Percentiles rank a stretch among this genome's conserved stretches.
phyloP scores from a whole-genome alignment of 306 rosid genomes.

The Prunus mongolica region DNA sequence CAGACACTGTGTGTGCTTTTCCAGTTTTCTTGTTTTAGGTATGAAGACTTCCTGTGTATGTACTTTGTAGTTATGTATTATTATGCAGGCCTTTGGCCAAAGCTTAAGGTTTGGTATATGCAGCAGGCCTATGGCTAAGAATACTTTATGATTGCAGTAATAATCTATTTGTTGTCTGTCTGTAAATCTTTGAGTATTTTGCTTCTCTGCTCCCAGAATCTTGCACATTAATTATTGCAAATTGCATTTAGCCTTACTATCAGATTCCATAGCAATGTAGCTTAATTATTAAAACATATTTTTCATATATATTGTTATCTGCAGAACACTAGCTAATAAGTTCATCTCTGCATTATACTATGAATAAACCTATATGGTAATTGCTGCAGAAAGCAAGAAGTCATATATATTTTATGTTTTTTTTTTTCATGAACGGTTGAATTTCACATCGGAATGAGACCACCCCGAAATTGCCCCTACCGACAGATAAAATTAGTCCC shows the following conservation, averaged over 20 bases:
- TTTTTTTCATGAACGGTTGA: background rate
- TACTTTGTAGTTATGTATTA: background rate
- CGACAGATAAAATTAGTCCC: background rate
- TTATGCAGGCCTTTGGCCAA: constrained; percentile 31
- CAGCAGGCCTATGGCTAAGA: background rate
- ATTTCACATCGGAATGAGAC: background rate
- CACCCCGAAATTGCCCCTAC: background rate
- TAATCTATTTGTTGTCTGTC: background rate
- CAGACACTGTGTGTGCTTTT: constrained; percentile 12
- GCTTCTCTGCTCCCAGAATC: background rate
- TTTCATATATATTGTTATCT: no score
- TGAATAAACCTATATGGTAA: background rate
- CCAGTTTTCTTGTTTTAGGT: background rate
- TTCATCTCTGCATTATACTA: no score
- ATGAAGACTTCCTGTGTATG: background rate
- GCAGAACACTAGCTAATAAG: no score
- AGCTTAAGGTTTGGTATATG: background rate
- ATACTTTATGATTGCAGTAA: background rate
- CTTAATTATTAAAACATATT: no score
- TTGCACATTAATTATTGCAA: no score
- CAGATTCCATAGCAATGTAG: no score
- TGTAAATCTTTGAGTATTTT: background rate
- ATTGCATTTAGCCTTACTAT: no score
- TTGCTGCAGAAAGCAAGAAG: background rate
- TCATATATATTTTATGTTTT: no score